phyloP scores from a whole-genome alignment of 768 basidiomycete species.

The Leccinum ochraceum region DNA sequence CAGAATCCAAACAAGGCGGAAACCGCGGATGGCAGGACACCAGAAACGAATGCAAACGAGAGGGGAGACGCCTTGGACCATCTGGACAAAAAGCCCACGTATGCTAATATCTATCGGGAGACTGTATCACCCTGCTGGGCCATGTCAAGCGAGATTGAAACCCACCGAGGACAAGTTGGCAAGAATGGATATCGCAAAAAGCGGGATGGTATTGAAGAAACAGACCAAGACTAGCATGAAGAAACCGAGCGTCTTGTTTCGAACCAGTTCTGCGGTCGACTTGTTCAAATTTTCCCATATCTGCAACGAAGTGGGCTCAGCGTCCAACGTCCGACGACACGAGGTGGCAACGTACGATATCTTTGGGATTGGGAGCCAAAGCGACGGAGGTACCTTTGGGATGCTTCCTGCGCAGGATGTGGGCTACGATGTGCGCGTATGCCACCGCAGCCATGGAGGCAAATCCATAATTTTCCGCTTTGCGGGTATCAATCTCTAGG shows the following conservation, averaged over 20 bases:
- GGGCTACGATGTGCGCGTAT: constrained; percentile 85
- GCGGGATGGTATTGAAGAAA: constrained; percentile 93
- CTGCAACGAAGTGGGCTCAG: constrained; percentile 36
- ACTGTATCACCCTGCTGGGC: constrained; percentile 2
- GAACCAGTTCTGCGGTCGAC: constrained; percentile 61
- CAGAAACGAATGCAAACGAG: constrained; percentile 84
- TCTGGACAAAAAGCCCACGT: constrained; percentile 69
- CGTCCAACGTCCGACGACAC: not conserved
- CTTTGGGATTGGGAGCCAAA: constrained; percentile 87
- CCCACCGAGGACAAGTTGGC: constrained; percentile 86
- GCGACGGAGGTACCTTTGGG: constrained; percentile 71
- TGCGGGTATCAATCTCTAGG: constrained; percentile 66
- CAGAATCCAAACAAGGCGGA: constrained; percentile 89
- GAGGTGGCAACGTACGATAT: constrained; percentile 52
- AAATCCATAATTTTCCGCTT: constrained; percentile 89
- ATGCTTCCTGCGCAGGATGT: constrained; percentile 63
- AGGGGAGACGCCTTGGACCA: constrained; percentile 67
- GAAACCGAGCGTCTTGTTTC: constrained; percentile 77
- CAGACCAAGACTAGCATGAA: constrained; percentile 75
- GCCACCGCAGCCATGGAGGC: constrained; percentile 88
- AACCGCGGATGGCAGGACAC: constrained; percentile 89
- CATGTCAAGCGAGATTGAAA: constrained; percentile 3
- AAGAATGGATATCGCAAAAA: constrained; percentile 86
- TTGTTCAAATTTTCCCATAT: constrained; percentile 91
- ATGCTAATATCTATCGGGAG: constrained; percentile 42